Base-by-base conservation (phyloP, 768 basidiomycete genomes). In the Mycena crocata region DNA sequence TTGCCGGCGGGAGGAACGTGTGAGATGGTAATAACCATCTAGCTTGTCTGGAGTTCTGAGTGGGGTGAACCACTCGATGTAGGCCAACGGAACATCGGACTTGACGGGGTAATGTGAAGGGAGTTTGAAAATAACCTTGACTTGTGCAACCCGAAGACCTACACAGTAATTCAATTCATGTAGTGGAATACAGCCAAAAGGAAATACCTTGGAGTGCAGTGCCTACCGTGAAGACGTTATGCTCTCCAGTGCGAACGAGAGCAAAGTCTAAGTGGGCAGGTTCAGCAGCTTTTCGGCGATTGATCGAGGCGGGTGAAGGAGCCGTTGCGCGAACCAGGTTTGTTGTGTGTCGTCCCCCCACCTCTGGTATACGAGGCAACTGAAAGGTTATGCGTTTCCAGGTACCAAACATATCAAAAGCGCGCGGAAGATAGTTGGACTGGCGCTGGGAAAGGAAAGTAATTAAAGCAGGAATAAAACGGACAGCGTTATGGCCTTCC, bases 31-130 rank as follows among this genome's bases (percentile, higher is more conserved):
- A 35, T 62, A 75, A 1, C 65, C 66, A 19, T 54, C 56, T n/a
- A 50, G 28, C 4, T 48, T 32, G 48, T 75, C 69, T 3, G 62
- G 67, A 12, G 30, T 44, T 12, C 46, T 39, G 12, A 72, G 63
- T 1, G 71, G 67, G 12, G 71, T 76, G 50, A 74, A 76, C 74
- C 73, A 77, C 32, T 78, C 72, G 13, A 78, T 51, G 46, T 77
- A 77, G 0, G 68, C 74, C 4, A 79, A 63, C 0, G 71, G 74
- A 13, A 39, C 34, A 10, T 28, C 28, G 1, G 60, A 21, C 31
- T 66, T 59, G 31, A 68, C 49, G 14, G 59, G 64, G 39, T 68
- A 70, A 17, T 75, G 66, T 0, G 61, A 51, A 5, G 74, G 76
- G 4, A 78, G 65, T 32, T 62, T 42, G 42, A 79, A 79, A 24